Evolutionary conservation across 148 eudicot species (phyloP).

Genomic region (Beta vulgaris): DNA sequence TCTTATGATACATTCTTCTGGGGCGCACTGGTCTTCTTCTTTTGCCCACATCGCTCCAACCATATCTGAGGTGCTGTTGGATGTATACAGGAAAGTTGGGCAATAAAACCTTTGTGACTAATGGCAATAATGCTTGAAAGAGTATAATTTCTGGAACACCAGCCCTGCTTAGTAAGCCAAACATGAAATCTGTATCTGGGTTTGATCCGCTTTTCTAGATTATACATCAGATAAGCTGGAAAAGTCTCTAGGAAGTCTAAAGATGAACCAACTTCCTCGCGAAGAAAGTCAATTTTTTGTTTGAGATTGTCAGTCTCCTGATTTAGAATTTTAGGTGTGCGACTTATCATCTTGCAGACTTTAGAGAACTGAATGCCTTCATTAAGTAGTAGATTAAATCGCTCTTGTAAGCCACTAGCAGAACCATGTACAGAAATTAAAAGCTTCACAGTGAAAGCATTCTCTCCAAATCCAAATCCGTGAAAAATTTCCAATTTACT

Average conservation of each 20-base stretch:
- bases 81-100: constrained; percentile 41
- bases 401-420: constrained; percentile 42
- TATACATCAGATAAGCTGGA: constrained; percentile 54
- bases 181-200: constrained; percentile 61
- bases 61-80: constrained; percentile 60
- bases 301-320: constrained; percentile 41
- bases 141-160: constrained; percentile 38
- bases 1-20: not conserved
- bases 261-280: constrained; percentile 43
- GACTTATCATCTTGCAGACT: constrained; percentile 54
- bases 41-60: constrained; percentile 32
- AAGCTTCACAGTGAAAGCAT: constrained; percentile 37
- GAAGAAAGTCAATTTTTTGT: constrained; percentile 50
- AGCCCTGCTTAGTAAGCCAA: constrained; percentile 59
- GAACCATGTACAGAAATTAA: constrained; percentile 38
- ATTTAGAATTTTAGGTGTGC: constrained; percentile 55
- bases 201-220: constrained; percentile 63
- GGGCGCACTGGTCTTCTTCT: not conserved
- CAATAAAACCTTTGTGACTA: constrained; percentile 55
- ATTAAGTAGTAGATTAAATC: constrained; percentile 54
- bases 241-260: constrained; percentile 47
- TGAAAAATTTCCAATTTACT: constrained; percentile 56
- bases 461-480: constrained; percentile 71
- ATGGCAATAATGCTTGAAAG: constrained; percentile 52
- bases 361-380: constrained; percentile 51